phyloP scores from a whole-genome alignment of 176 grass and related monocot species.

The Phragmites australis region DNA sequence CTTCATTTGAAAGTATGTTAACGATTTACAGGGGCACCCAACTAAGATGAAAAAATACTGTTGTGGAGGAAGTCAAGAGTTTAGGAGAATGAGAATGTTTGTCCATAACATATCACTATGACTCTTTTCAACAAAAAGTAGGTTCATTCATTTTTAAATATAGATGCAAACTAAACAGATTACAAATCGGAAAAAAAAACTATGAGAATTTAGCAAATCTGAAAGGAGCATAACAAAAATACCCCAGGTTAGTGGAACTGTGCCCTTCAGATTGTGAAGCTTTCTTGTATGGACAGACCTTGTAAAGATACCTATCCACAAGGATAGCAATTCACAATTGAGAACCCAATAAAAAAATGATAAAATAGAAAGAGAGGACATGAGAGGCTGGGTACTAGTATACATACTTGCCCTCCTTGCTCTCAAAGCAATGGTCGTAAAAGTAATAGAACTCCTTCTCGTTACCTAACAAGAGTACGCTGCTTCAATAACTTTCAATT shows the following conservation, averaged over 20 bases:
- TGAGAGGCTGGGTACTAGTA: slow-evolving; percentile 34
- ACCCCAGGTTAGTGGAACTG: slow-evolving; percentile 90
- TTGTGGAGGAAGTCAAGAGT: not conserved
- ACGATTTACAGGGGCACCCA: not conserved
- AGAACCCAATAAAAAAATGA: slow-evolving; percentile 17
- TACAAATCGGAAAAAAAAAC: slow-evolving; percentile 2
- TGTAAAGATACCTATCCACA: slow-evolving; percentile 78
- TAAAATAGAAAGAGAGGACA: slow-evolving; percentile 18
- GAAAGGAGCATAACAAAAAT: slow-evolving; percentile 44
- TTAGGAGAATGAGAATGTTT: not conserved
- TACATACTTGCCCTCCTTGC: slow-evolving; percentile 94
- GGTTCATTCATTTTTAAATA: not conserved
- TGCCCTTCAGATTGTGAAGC: slow-evolving; percentile 92
- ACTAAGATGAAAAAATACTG: not conserved
- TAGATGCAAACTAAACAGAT: too few relatives aligned
- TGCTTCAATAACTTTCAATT: slow-evolving; percentile 30
- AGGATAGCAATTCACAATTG: slow-evolving; percentile 24
- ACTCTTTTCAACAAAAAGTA: slow-evolving; percentile 18
- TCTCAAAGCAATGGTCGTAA: slow-evolving; percentile 90
- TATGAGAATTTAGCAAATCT: slow-evolving; percentile 31
- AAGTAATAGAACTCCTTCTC: slow-evolving; percentile 98
- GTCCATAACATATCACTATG: slow-evolving; percentile 3
- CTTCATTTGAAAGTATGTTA: not conserved
- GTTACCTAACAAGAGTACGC: slow-evolving; percentile 63
- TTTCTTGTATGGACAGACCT: slow-evolving; percentile 94